phyloP scores from a whole-genome alignment of 2,329 filamentous ascomycete genomes.

The Stenocarpella maydis region DNA sequence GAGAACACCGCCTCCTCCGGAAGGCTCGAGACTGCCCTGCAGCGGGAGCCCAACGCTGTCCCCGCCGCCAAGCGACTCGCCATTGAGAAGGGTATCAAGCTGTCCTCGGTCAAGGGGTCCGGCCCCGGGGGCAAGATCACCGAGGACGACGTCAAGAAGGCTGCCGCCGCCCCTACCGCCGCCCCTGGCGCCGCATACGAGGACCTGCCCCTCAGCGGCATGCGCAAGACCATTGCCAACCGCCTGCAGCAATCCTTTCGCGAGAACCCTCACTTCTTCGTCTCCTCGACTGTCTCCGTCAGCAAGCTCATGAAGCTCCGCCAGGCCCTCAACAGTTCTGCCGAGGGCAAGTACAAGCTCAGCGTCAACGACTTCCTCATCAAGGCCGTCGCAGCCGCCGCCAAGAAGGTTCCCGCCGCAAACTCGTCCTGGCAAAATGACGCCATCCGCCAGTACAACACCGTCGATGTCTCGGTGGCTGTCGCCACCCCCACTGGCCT shows the following conservation, averaged over 20 bases:
- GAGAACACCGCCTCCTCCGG: constrained; percentile 78
- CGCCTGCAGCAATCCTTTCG: constrained; percentile 88
- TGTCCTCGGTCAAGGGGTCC: constrained; percentile 84
- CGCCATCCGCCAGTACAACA: constrained; percentile 91
- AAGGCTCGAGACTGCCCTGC: constrained; percentile 82
- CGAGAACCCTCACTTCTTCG: constrained; percentile 98
- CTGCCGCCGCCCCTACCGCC: constrained; percentile 62
- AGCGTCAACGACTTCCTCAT: constrained; percentile 99
- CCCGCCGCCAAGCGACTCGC: constrained; percentile 83
- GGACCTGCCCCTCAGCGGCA: constrained; percentile 84
- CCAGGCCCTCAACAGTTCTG: constrained; percentile 86
- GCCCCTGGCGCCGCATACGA: constrained; percentile 75
- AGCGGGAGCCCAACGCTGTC: constrained; percentile 79
- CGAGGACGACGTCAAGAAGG: constrained; percentile 91
- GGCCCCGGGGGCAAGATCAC: constrained; percentile 88
- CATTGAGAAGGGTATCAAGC: constrained; percentile 80
- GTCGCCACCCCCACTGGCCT: constrained; percentile 92
- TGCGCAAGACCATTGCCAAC: constrained; percentile 97
- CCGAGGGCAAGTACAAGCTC: constrained; percentile 96
- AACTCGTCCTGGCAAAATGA: constrained; percentile 96
- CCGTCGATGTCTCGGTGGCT: constrained; percentile 93
- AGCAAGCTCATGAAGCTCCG: constrained; percentile 96
- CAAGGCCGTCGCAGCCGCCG: constrained; percentile 90
- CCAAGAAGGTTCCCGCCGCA: constrained; percentile 91
- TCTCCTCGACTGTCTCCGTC: constrained; percentile 89